These are phyloP conservation scores for Thecaphora thlaspeos DNA, from an alignment of 1,284 basidiomycete species.

Conservation along the genomic window DNA sequence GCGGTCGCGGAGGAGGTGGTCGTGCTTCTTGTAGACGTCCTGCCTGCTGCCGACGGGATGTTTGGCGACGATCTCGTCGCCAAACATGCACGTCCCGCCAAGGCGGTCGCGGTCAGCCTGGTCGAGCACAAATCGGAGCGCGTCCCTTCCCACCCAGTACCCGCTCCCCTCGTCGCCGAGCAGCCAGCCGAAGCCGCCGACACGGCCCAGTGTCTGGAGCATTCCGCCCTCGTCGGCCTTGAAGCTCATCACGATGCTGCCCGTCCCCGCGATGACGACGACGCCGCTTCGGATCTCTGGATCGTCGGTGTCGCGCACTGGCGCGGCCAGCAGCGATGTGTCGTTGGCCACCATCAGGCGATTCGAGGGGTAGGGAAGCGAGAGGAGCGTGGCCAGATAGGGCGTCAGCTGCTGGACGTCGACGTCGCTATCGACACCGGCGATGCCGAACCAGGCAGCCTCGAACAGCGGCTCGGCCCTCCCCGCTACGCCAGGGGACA, in stretches of 20 bases:
- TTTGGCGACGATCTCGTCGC: neutral
- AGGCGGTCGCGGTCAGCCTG: constrained; percentile 18
- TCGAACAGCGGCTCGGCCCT: neutral
- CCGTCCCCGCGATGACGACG: constrained; percentile 43
- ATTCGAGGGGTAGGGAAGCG: constrained; percentile 4
- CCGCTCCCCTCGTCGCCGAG: constrained; percentile 46
- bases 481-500: too few relatives aligned
- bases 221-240: constrained; percentile 5
- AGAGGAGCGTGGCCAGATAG: constrained; percentile 10
- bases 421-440: constrained; percentile 21
- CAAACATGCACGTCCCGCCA: neutral
- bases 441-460: constrained; percentile 44
- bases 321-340: constrained; percentile 30
- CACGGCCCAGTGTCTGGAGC: constrained; percentile 8
- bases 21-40: neutral
- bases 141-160: constrained; percentile 29
- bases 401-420: constrained; percentile 15
- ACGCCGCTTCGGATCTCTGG: constrained; percentile 11
- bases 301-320: constrained; percentile 8
- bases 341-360: constrained; percentile 38
- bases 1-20: constrained; percentile 17
- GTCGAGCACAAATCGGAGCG: constrained; percentile 21
- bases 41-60: neutral
- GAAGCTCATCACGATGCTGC: constrained; percentile 39
- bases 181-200: constrained; percentile 43